Conservation (phyloP, 257 asterid species). For the Eustoma russellianum region DNA sequence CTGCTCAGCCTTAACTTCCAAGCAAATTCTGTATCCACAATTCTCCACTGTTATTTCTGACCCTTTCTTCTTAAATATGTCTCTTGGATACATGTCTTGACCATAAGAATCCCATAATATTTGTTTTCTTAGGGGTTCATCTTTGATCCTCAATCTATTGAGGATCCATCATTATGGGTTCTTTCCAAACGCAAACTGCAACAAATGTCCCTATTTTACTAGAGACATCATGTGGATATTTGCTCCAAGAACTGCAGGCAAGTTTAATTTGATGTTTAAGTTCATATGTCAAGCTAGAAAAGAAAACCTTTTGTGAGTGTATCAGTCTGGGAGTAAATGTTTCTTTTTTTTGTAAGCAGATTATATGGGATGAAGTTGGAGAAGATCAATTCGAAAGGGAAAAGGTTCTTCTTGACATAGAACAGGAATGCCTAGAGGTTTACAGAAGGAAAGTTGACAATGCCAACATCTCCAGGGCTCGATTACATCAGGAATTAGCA, state of each 20-base stretch:
- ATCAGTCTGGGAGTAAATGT: background rate
- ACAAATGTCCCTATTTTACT: constrained; percentile 51
- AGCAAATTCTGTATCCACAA: constrained; percentile 60
- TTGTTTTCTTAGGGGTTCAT: constrained; percentile 19
- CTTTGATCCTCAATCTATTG: too few relatives aligned
- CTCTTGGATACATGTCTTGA: constrained; percentile 18
- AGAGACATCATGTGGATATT: constrained; percentile 85
- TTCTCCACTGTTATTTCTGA: constrained; percentile 38
- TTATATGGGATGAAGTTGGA: constrained; percentile 98
- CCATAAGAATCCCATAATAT: constrained; percentile 12
- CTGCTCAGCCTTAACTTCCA: constrained; percentile 68
- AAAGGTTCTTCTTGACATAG: constrained; percentile 64
- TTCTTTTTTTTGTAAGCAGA: constrained; percentile 30
- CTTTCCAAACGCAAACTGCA: constrained; percentile 41
- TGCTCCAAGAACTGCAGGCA: constrained; percentile 89
- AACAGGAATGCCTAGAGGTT: constrained; percentile 92
- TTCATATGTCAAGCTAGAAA: background rate
- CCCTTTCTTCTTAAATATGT: constrained; percentile 10
- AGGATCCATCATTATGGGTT: constrained; percentile 45
- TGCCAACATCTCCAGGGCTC: constrained; percentile 81
- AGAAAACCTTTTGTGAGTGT: background rate
- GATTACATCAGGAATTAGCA: constrained; percentile 83
- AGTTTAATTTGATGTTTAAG: constrained; percentile 16
- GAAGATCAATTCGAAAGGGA: constrained; percentile 69
- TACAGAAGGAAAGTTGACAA: constrained; percentile 82